Evolutionary conservation across 2,329 filamentous ascomycete species (phyloP).

Genomic region (Verticillium alfalfae): DNA sequence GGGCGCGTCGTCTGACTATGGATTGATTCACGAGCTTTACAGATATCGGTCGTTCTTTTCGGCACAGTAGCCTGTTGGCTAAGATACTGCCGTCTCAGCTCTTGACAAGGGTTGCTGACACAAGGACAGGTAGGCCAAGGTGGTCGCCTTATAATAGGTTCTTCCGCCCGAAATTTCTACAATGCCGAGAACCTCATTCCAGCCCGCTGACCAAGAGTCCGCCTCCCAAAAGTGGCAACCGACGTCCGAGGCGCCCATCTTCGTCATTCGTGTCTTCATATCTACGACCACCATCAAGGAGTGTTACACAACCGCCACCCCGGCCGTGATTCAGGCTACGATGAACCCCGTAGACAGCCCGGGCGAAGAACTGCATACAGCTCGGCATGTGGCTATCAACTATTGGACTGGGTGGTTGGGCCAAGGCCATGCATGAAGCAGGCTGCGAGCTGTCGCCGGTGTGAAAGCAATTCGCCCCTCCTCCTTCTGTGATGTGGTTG

Average conservation of each 20-base stretch:
- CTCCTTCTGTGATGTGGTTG: no score
- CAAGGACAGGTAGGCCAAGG: not conserved
- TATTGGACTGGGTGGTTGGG: not conserved
- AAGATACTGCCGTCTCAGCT: no score
- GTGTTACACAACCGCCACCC: not conserved
- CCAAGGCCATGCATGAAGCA: not conserved
- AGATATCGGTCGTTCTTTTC: no score
- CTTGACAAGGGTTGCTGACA: no score
- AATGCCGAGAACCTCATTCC: not conserved
- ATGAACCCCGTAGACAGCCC: not conserved
- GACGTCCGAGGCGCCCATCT: not conserved
- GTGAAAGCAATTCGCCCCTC: no score
- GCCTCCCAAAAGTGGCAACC: not conserved
- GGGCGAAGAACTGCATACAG: not conserved
- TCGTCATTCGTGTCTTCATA: not conserved
- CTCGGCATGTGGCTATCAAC: not conserved
- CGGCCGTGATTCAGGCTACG: not conserved
- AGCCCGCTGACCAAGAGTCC: not conserved
- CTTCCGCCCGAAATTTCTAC: not conserved
- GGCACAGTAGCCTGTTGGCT: no score
- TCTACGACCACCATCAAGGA: not conserved
- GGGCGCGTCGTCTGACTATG: no score
- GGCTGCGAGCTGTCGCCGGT: not conserved
- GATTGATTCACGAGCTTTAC: no score
- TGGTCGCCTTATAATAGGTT: not conserved